These are phyloP conservation scores for Fusarium sp. DNA, from an alignment of 2,329 filamentous ascomycete genomes.

Conservation along the genomic window DNA sequence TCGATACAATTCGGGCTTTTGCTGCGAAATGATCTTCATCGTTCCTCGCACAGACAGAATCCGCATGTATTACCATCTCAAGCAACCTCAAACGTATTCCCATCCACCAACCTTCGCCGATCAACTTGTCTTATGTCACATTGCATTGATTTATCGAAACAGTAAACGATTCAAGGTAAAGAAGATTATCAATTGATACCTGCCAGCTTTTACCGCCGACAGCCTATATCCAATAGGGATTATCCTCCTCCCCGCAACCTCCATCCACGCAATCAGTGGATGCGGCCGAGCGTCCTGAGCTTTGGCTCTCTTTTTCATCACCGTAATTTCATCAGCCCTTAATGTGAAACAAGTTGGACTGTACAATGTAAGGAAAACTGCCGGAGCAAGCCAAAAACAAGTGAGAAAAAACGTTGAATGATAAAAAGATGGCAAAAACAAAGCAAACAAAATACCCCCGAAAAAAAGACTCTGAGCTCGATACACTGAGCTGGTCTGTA, in stretches of 20 bases:
- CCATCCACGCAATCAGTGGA: constrained; percentile 13
- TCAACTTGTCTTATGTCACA: constrained; percentile 10
- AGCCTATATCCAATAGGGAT: constrained; percentile 28
- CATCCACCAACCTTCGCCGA: constrained; percentile 8
- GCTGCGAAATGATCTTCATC: constrained; percentile 32
- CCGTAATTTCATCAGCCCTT: constrained; percentile 48
- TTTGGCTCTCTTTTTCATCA: constrained; percentile 42
- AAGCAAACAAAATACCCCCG: constrained; percentile 24
- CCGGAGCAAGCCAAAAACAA: constrained; percentile 23
- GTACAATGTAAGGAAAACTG: constrained; percentile 38
- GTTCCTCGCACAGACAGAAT: constrained; percentile 22
- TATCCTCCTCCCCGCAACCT: constrained; percentile 25
- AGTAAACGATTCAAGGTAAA: constrained; percentile 23
- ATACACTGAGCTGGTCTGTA: constrained; percentile 27
- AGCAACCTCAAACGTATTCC: constrained; percentile 30
- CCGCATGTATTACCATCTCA: constrained; percentile 25
- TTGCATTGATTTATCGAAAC: constrained; percentile 4
- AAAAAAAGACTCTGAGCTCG: constrained; percentile 25
- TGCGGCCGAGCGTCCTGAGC: constrained; percentile 22
- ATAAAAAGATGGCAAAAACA: constrained; percentile 11
- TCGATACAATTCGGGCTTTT: constrained; percentile 32
- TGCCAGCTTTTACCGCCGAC: constrained; percentile 40
- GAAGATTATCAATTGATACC: constrained; percentile 41
- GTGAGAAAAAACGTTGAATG: constrained; percentile 18
- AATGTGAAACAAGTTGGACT: constrained; percentile 39